Conservation (phyloP, 176 grass and related monocot genomes). For the sorghum (Sorghum bicolor) region Sorghum_bicolor_NCBIv3 NC_012874.2:70671501-70672000, state of each 20-base stretch:
- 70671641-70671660: constrained; percentile 59
- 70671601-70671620: constrained; percentile 5
- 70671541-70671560: background rate
- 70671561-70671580: background rate
- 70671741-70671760: constrained; percentile 17
- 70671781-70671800: background rate
- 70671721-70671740: background rate
- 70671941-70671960: background rate
- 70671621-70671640: constrained; percentile 40
- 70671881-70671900: constrained; percentile 14
- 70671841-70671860: background rate
- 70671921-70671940: background rate
- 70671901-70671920: constrained; percentile 7
- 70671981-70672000: background rate
- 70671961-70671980: background rate
- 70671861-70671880: background rate
- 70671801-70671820: constrained; percentile 1
- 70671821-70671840: background rate
- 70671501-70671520: constrained; percentile 29
- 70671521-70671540: background rate
- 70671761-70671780: background rate
- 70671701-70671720: constrained; percentile 36
- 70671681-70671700: constrained; percentile 48
- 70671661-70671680: constrained; percentile 75
- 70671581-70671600: background rate